Evolutionary conservation across 2,329 filamentous ascomycete species (phyloP).

Genomic region (Neofusicoccum ribis): DNA sequence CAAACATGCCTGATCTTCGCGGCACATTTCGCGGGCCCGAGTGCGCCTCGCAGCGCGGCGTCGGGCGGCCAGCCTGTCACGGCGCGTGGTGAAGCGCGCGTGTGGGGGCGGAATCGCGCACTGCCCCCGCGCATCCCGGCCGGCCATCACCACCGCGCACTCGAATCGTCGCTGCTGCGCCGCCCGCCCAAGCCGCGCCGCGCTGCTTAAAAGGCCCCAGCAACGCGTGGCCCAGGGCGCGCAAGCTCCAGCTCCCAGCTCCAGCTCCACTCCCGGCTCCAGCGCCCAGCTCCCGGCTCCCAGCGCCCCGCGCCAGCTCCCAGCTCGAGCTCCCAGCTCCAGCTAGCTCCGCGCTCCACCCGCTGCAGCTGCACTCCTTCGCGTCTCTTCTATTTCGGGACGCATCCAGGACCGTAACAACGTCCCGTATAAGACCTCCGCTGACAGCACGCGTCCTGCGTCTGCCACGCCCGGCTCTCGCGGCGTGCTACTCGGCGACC

Average conservation of each 20-base stretch:
- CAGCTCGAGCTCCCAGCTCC: neutral
- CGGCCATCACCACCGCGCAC: neutral
- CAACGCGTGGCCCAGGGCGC: too few relatives aligned
- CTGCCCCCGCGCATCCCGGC: neutral
- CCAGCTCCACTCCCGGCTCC: too few relatives aligned
- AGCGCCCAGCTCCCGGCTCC: too few relatives aligned
- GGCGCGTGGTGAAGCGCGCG: neutral
- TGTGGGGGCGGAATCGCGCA: neutral
- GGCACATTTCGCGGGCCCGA: neutral
- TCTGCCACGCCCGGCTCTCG: neutral
- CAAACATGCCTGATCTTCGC: neutral
- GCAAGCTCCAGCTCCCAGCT: neutral
- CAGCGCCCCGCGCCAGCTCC: neutral
- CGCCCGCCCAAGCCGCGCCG: neutral
- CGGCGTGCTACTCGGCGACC: neutral
- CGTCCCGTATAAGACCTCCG: neutral
- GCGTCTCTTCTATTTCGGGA: conserved; percentile 3
- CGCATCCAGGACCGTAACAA: neutral
- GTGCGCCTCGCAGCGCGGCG: neutral
- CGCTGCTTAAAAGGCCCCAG: neutral
- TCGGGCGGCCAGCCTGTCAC: neutral
- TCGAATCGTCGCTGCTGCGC: neutral
- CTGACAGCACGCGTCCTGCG: neutral
- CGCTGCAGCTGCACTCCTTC: neutral
- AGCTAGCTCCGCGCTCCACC: neutral